These are phyloP conservation scores for Pseudopithomyces maydicus DNA, from an alignment of 2,329 filamentous ascomycete genomes.

Conservation along the genomic window DNA sequence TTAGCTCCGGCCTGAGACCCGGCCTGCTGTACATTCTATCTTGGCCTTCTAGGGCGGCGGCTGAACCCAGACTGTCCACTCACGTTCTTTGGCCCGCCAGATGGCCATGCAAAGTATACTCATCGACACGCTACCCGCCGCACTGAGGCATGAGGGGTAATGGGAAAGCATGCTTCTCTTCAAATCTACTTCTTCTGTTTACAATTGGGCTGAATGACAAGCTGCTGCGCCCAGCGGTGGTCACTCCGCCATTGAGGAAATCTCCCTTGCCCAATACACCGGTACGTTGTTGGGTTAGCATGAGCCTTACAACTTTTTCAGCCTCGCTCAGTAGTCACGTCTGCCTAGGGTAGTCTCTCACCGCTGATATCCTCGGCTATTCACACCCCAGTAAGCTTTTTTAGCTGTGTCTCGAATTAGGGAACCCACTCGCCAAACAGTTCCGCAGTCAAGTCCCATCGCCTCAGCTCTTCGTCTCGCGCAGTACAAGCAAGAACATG, in stretches of 20 bases:
- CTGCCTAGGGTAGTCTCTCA: constrained; percentile 4
- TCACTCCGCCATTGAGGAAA: background rate
- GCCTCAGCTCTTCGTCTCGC: background rate
- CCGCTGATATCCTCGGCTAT: background rate
- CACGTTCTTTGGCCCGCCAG: background rate
- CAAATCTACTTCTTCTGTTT: background rate
- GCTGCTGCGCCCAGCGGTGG: constrained; percentile 14
- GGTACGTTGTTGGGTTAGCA: constrained; percentile 9
- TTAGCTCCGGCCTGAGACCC: constrained; percentile 2
- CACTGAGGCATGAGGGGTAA: background rate
- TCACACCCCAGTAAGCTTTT: constrained; percentile 9
- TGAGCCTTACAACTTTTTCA: background rate
- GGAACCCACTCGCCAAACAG: constrained; percentile 2
- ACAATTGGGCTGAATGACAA: constrained; percentile 9
- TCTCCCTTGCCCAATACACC: constrained; percentile 9
- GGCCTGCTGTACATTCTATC: background rate
- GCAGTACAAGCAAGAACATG: background rate
- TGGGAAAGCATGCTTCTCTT: background rate
- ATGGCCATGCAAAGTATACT: background rate
- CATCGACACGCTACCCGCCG: background rate
- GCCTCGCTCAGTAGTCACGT: background rate
- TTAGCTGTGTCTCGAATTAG: background rate
- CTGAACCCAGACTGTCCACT: background rate
- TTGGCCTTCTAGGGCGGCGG: background rate
- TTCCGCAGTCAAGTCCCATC: background rate